These are phyloP conservation scores for Croton setiger DNA, from an alignment of 441 rosid genomes.

Conservation along the genomic window DNA sequence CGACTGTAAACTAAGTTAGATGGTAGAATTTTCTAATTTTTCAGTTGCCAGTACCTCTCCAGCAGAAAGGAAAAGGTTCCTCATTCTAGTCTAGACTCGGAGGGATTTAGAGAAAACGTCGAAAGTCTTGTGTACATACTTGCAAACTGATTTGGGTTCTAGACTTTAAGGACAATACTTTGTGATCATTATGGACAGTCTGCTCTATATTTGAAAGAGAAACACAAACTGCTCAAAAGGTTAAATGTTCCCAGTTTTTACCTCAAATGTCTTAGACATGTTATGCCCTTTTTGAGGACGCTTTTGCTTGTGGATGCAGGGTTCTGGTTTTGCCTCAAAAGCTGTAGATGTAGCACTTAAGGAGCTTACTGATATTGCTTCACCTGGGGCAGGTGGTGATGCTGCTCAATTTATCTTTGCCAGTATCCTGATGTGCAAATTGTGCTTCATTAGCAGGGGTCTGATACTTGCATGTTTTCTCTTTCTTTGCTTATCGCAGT, in stretches of 20 bases:
- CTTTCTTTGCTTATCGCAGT: too few relatives aligned
- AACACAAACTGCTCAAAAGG: neutral
- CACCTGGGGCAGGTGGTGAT: conserved; percentile 41
- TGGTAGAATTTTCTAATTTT: conserved; percentile 27
- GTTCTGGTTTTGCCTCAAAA: conserved; percentile 48
- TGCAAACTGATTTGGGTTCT: neutral
- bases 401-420: conserved; percentile 11
- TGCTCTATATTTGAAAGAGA: neutral
- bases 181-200: neutral
- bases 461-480: neutral
- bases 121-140: neutral
- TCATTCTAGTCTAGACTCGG: neutral
- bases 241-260: neutral
- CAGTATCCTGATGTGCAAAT: neutral
- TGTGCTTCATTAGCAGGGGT: neutral
- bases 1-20: neutral
- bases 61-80: neutral
- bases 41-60: conserved; percentile 42
- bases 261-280: neutral
- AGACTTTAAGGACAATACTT: neutral
- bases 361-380: conserved; percentile 61
- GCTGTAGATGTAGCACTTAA: conserved; percentile 15
- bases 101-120: neutral
- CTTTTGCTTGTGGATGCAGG: conserved; percentile 32
- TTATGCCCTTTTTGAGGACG: conserved; percentile 1